Base-by-base conservation (phyloP, 2,329 filamentous ascomycete species). In the Venturia carpophila region DNA sequence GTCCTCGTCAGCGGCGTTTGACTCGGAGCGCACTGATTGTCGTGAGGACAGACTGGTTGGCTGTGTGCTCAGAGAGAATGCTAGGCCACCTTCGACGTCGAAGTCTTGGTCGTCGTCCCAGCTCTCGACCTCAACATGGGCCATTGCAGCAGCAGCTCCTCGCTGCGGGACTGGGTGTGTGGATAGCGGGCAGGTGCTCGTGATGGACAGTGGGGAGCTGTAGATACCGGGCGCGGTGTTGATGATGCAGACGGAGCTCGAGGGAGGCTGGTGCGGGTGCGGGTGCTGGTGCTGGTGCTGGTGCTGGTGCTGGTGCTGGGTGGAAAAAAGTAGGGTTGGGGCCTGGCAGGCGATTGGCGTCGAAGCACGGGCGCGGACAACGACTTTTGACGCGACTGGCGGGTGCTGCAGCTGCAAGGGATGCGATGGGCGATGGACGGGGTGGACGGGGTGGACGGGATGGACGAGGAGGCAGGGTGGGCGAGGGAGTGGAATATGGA, bases 1-100 rank as follows among this genome's bases (percentile, higher is more conserved):
- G 76, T 96, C 91, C 71, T 96, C 91, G 71, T 95, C 91, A 67
- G 87, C 89, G 67, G 77, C 81, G 65, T 84, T 83, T 69, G 91
- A 84, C 72, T 95, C 92, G 64, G 91, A 96, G 70, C 88, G 88
- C 71, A 91, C 85, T n/a, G 91, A 93, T 69, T 87, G 79, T 70
- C 90, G 88, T 66, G 90, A 96, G 1, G 92, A 96, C 65, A 89
- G 85, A 21, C 49, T 63, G 39, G 62, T 78, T 80, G 66, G 75
- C 74, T 43, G 77, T 72, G 45, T 76, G 78, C 43, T 79, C 78
- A 89, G 86, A 70, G 89, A 65, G 74, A 71, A 78, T 88, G 47
- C 21, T 72, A 92, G 86, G 72, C 92, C 89, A 85, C 89, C 78
- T 67, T 80, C 73, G 66, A 82, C 79, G 72, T 82, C 80, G 66